Evolutionary conservation across 495 filamentous ascomycete species (phyloP).

Genomic region (Penicillium chermesinum): DNA sequence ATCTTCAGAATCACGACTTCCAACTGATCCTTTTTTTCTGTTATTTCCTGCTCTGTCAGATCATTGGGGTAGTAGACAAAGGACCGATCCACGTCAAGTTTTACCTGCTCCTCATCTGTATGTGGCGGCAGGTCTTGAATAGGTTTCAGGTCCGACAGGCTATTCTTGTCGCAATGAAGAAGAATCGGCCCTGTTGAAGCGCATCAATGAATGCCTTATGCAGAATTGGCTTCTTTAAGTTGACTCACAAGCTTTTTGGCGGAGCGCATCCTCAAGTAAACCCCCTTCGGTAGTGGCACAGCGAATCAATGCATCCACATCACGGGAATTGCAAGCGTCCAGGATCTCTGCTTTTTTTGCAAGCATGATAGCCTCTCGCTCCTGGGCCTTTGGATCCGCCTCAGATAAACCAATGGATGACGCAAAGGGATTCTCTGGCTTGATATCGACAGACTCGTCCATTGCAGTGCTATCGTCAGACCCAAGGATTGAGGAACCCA

Average conservation of each 20-base stretch:
- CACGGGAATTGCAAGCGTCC: constrained; percentile 59
- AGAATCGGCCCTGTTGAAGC: constrained; percentile 66
- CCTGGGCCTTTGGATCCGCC: neutral
- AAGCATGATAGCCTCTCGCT: constrained; percentile 3
- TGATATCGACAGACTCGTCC: too few species aligned
- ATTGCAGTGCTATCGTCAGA: too few species aligned
- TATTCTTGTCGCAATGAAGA: constrained; percentile 50
- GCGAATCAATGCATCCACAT: constrained; percentile 56
- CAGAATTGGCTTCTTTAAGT: neutral
- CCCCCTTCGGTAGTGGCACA: constrained; percentile 72
- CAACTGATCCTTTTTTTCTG: constrained; percentile 62
- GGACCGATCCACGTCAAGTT: constrained; percentile 88
- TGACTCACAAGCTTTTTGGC: constrained; percentile 67
- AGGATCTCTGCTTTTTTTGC: constrained; percentile 49
- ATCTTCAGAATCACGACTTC: constrained; percentile 70
- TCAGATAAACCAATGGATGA: constrained; percentile 1
- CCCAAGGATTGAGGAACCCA: too few species aligned
- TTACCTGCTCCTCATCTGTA: constrained; percentile 81
- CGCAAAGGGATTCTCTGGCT: constrained; percentile 1
- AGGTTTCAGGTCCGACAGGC: constrained; percentile 15
- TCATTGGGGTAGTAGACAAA: constrained; percentile 93
- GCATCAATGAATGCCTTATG: constrained; percentile 5
- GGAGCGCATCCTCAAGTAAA: constrained; percentile 72
- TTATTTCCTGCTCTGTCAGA: constrained; percentile 57
- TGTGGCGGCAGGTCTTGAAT: constrained; percentile 61